Percentiles rank a stretch among this genome's conserved stretches.
Evolutionary conservation across 2,329 filamentous ascomycete species (phyloP).

Genomic region (Diaporthe australafricana): DNA sequence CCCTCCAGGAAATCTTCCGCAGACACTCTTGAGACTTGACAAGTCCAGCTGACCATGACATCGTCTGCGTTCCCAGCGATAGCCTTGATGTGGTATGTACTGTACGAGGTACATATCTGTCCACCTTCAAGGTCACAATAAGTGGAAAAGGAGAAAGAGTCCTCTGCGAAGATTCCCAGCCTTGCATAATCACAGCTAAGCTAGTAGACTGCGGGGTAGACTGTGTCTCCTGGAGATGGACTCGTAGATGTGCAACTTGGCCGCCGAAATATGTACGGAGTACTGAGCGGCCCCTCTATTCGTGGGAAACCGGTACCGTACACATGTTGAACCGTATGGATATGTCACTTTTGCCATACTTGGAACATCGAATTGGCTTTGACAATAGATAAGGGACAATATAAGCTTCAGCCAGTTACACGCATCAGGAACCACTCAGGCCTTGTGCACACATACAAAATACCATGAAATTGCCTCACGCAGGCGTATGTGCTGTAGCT

Average conservation of each 20-base stretch:
- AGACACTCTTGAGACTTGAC: not conserved
- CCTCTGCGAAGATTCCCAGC: not conserved
- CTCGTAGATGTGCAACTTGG: not conserved
- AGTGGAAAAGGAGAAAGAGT: not conserved
- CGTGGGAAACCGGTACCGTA: not conserved
- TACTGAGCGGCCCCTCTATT: not conserved
- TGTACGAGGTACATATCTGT: not conserved
- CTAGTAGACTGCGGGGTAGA: not conserved
- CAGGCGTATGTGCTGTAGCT: not conserved
- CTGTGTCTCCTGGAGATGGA: not conserved
- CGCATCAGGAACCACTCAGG: not conserved
- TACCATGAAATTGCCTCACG: not conserved
- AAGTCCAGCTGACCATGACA: not conserved
- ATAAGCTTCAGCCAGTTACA: not conserved
- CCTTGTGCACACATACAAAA: not conserved
- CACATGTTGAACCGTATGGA: not conserved
- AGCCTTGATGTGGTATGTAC: not conserved
- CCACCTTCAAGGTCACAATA: not conserved
- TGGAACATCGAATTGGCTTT: constrained; percentile 13
- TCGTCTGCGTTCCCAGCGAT: not conserved
- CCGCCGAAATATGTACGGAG: not conserved
- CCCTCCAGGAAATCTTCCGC: not conserved
- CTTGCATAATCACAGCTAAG: not conserved
- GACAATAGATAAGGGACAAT: not conserved
- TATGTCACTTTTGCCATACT: not conserved